phyloP scores from a whole-genome alignment of 345 rosid genomes.

The Hibiscus syriacus region DNA sequence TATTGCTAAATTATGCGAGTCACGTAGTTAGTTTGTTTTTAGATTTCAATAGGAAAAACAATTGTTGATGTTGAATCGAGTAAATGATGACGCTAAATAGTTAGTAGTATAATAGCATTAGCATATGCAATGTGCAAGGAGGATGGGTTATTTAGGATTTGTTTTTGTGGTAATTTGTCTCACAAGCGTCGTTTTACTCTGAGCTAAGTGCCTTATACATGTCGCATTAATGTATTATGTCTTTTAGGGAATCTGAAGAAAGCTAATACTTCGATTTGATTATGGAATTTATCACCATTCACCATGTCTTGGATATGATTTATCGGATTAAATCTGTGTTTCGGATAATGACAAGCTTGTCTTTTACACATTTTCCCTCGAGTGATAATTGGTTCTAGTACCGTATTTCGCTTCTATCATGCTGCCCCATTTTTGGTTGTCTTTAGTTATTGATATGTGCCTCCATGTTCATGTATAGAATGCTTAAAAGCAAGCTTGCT shows the following conservation, averaged over 20 bases:
- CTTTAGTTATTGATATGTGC: not conserved
- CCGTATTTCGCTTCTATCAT: too few relatives aligned
- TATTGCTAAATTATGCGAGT: not conserved
- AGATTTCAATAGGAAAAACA: not conserved
- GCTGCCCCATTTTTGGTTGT: not conserved
- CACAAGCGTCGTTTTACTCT: not conserved
- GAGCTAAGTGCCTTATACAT: not conserved
- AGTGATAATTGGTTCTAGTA: too few relatives aligned
- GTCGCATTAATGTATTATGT: too few relatives aligned
- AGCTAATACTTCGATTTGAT: too few relatives aligned
- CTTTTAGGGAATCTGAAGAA: too few relatives aligned
- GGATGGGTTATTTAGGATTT: not conserved
- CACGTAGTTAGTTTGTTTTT: not conserved
- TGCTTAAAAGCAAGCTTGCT: not conserved
- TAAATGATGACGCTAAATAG: not conserved
- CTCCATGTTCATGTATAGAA: not conserved
- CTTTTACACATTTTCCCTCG: too few relatives aligned
- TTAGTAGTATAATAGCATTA: not conserved
- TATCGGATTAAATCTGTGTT: too few relatives aligned
- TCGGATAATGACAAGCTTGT: too few relatives aligned
- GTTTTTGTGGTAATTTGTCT: not conserved
- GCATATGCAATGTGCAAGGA: not conserved
- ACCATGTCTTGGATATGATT: too few relatives aligned
- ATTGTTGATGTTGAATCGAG: not conserved
- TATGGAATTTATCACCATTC: too few relatives aligned